Base-by-base conservation (phyloP, 2,329 filamentous ascomycete genomes). In the Coniochaeta sp. region DNA sequence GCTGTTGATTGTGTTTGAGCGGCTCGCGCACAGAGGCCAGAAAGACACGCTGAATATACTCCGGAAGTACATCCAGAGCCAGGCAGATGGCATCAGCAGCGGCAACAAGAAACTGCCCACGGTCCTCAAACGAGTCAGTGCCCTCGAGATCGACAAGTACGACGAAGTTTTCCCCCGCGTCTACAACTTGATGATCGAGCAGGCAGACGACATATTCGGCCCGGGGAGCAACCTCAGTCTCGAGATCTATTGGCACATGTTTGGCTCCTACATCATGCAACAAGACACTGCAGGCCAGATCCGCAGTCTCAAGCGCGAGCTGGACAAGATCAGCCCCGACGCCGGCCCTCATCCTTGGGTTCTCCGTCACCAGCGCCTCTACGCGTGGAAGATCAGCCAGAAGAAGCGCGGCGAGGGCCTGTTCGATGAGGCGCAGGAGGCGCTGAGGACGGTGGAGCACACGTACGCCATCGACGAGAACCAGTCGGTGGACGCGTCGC, bases 381-480 rank as follows among this genome's bases (percentile, higher is more conserved):
- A 48, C 26, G 51, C 51, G 13, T 52, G 51, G 51, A 52, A 52
- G 46, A 28, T 38, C 45, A 45, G 35, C 27, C 51, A 52, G 51
- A 20, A 28, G 45, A 26, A 30, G 32, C n/a, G 45, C 30, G 45
- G 38, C 32, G 14, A 40, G n/a, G 45, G 32, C 24, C 13, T 18
- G 42, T 49, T 48, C 31, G 46, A 48, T 16, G 51, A 49, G 45
- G 51, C 51, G 31, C 30, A 40, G 22, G 45, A 28, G 14, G 51
- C 45, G 42, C 40, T 52, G 24, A 13, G 33, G 20, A 24, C 45
- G 1, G 31, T 48, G 18, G 51, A 52, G 27, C 27, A 38, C 26
- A 48, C 51, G 2, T 48, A 38, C 22, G 24, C 10, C 22, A n/a
- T n/a, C 38, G 38, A 26, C 38, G 22, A 14, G 6, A 31, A 31